Conservation (phyloP, 305 asterid species). For the Fraxinus floribunda region DNA sequence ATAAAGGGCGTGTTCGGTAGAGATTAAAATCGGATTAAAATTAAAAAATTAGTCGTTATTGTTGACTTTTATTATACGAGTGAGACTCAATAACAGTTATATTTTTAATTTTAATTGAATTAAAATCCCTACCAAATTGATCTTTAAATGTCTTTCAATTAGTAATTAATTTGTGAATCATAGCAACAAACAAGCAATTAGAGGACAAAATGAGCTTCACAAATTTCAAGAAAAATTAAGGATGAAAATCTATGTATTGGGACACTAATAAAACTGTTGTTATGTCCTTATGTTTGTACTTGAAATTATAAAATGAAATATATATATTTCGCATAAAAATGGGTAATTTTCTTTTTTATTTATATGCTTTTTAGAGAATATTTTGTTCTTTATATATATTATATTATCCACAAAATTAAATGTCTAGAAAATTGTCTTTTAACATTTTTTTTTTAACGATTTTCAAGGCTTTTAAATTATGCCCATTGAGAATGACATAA, state of each 20-base stretch:
- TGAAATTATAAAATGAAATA: neutral
- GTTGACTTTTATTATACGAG: too few species aligned
- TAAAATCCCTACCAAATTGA: too few species aligned
- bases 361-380: neutral
- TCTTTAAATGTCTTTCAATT: too few species aligned
- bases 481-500: conserved; percentile 5
- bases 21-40: too few species aligned
- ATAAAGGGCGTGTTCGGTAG: too few species aligned
- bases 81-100: too few species aligned
- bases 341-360: neutral
- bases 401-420: neutral
- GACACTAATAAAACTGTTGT: neutral
- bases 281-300: neutral
- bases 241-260: neutral
- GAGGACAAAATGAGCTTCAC: conserved; percentile 12
- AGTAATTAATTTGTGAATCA: neutral
- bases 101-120: too few species aligned
- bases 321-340: neutral
- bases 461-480: neutral
- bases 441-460: neutral
- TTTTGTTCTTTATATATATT: neutral
- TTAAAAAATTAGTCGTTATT: too few species aligned
- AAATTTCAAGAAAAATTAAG: neutral
- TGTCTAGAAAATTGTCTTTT: neutral
- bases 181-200: neutral